phyloP scores from a whole-genome alignment of 441 rosid species.

The Syzygium syzygioides region DNA sequence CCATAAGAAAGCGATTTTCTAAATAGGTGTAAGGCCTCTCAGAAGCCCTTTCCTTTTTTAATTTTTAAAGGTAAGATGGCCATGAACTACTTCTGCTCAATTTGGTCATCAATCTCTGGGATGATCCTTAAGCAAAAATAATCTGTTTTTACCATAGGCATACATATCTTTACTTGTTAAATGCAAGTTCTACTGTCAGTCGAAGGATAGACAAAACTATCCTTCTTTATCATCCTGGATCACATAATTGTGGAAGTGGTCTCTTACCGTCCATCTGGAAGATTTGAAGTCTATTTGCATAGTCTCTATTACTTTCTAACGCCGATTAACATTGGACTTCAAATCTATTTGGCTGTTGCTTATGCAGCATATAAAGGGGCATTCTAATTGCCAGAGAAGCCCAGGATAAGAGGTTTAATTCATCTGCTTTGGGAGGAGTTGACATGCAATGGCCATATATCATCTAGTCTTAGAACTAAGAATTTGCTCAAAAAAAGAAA shows the following conservation, averaged over 20 bases:
- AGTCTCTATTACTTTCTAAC: background rate
- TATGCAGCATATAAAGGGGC: background rate
- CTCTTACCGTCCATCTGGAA: background rate
- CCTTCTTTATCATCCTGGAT: background rate
- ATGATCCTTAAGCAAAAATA: background rate
- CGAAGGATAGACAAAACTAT: background rate
- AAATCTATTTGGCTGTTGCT: background rate
- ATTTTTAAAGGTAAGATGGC: background rate
- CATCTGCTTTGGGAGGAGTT: background rate
- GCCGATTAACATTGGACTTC: background rate
- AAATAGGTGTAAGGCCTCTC: background rate
- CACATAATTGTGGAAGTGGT: background rate
- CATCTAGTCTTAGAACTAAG: background rate
- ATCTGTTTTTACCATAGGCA: background rate
- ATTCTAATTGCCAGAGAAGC: background rate
- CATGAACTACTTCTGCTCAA: background rate
- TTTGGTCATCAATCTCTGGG: background rate
- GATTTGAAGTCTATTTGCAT: background rate
- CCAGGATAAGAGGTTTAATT: background rate
- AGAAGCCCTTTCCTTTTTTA: background rate
- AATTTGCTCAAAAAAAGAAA: background rate
- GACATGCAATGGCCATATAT: background rate
- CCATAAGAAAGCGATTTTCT: background rate
- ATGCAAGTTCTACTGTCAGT: background rate
- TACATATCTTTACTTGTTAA: background rate